Conservation (phyloP, 73 alveolate genomes). For the Effrenium voratum region DNA sequence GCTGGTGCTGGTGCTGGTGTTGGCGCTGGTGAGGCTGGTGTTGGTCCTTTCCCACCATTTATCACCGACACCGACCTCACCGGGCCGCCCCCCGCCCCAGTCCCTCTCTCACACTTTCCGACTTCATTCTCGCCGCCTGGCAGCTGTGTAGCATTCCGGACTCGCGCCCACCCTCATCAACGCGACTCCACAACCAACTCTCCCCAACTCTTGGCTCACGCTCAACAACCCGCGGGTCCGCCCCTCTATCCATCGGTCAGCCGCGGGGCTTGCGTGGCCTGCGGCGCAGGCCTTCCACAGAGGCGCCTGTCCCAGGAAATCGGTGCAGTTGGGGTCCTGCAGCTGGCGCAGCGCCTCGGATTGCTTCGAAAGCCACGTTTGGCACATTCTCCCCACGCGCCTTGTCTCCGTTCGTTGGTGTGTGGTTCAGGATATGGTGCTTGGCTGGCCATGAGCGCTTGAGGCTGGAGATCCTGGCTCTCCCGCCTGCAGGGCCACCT, state of each 20-base stretch:
- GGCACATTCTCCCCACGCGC: no score
- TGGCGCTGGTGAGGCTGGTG: not conserved
- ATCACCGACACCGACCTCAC: not conserved
- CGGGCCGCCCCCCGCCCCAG: not conserved
- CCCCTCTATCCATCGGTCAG: no score
- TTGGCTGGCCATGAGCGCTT: not conserved
- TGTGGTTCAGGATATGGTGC: not conserved
- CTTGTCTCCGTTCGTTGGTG: no score
- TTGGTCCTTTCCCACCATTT: not conserved
- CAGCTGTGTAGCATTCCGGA: no score
- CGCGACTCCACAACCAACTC: no score
- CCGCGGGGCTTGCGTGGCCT: constrained; percentile 12
- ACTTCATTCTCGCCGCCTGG: no score
- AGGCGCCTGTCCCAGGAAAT: constrained; percentile 9
- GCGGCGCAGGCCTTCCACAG: constrained; percentile 44
- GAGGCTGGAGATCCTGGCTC: no score
- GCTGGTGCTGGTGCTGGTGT: not conserved
- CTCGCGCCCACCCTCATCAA: no score
- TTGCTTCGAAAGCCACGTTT: not conserved
- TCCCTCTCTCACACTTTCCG: not conserved
- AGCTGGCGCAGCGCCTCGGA: constrained; percentile 21
- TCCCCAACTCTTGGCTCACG: no score
- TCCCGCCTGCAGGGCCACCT: constrained; percentile 10
- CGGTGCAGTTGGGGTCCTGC: constrained; percentile 35
- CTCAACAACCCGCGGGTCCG: no score